Evolutionary conservation across 495 filamentous ascomycete species (phyloP), one percentile per base, ranked within the genome.

Genomic region (Polyplosphaeria fusca): DNA sequence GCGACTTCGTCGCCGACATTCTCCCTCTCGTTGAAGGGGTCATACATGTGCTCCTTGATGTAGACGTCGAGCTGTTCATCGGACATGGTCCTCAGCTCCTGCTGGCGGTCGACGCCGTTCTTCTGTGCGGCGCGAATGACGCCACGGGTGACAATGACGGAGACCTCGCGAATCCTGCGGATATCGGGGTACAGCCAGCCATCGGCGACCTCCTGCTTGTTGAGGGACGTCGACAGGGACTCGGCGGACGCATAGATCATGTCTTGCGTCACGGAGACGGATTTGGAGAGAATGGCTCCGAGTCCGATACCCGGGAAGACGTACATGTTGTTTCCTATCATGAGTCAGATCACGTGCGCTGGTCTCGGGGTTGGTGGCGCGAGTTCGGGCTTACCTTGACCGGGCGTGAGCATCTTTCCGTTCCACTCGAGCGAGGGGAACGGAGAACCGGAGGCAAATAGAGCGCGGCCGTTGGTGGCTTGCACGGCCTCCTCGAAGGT

Each of bases 231-330:
- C 26, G 88, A 82, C 13, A 98, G 83, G 12, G 90, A 86, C 20
- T 83, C 83, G 26, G 88, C 93, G 48, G 91, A 91, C 43, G 86
- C 89, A 75, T 96, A 98, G 48, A 90, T 86, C 93, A 96, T 98
- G 70, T 84, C 84, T 70, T 98, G 90, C 28, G 93, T 96, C 58
- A 98, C 82, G 63, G 83, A 84, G 67, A 86, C 86, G 39, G 89
- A 80, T 77, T 95, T 92, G 76, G 84, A 85, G 35, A 98, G 85
- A 67, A 98, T 96, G 56, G 92, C 89, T 53, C 91, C 93, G 27
- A 97, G 83, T 30, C 93, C 93, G 58, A 98, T 91, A 67, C 93
- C 93, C 2, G 93, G 93, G 83, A 98, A 98, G 43, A 98, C 90
- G 64, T 96, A 98, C 76, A 88, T 87, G 76, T 94, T 94, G 79